phyloP scores from a whole-genome alignment of 2,329 filamentous ascomycete genomes.

The Waltergamsia citrina region DNA sequence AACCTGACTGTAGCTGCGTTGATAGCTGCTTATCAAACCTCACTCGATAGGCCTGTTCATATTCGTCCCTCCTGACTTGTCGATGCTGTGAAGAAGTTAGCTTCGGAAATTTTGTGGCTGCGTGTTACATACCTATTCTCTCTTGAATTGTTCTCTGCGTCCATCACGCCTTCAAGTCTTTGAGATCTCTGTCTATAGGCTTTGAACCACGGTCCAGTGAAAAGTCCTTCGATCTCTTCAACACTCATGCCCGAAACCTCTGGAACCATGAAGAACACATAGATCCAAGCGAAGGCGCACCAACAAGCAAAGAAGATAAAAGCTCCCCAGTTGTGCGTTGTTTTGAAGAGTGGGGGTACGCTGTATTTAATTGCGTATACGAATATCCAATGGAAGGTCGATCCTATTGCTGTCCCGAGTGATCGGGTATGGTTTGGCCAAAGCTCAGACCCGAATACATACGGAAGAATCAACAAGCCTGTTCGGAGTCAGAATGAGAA shows the following conservation, averaged over 20 bases:
- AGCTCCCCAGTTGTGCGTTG: constrained; percentile 28
- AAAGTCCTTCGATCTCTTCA: constrained; percentile 26
- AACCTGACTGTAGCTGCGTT: too few relatives aligned
- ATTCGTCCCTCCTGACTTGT: too few relatives aligned
- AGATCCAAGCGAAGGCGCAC: constrained; percentile 24
- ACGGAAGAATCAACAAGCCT: constrained; percentile 27
- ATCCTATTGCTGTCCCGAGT: constrained; percentile 28
- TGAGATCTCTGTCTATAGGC: too few relatives aligned
- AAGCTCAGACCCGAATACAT: constrained; percentile 32
- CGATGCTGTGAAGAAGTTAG: too few relatives aligned
- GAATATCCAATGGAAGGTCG: constrained; percentile 22
- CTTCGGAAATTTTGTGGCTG: too few relatives aligned
- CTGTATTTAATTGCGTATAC: constrained; percentile 24
- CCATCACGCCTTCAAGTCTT: too few relatives aligned
- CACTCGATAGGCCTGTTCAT: too few relatives aligned
- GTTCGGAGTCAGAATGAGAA: not conserved
- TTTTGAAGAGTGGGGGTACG: constrained; percentile 20
- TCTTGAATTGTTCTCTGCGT: too few relatives aligned
- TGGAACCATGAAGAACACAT: constrained; percentile 27
- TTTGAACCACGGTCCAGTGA: constrained; percentile 19
- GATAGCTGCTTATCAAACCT: too few relatives aligned
- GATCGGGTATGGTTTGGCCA: constrained; percentile 35
- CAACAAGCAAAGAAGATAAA: constrained; percentile 31
- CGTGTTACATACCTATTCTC: too few relatives aligned
- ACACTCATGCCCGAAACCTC: constrained; percentile 25